Percentiles rank a stretch among this genome's conserved stretches.
phyloP scores from a whole-genome alignment of 2,329 filamentous ascomycete genomes.

The Fusarium ramigenum region DNA sequence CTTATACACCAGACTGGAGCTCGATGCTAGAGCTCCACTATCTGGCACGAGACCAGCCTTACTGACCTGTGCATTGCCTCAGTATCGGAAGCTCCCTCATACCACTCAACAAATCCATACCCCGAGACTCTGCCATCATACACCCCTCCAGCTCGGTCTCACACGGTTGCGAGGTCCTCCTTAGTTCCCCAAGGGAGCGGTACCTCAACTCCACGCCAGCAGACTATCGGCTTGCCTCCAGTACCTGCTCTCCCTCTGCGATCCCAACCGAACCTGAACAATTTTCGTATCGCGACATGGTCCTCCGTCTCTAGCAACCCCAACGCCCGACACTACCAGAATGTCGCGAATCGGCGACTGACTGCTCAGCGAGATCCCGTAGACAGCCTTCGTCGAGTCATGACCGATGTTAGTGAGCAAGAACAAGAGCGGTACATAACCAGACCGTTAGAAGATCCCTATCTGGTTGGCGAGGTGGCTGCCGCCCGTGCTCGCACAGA shows the following conservation, averaged over 20 bases:
- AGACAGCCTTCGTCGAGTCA: conserved; percentile 40
- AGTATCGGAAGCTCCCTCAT: conserved; percentile 73
- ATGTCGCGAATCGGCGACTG: conserved; percentile 70
- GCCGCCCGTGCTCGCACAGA: conserved; percentile 66
- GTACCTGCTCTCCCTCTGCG: conserved; percentile 54
- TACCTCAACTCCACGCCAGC: conserved; percentile 44
- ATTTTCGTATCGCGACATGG: conserved; percentile 69
- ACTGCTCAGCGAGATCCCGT: conserved; percentile 53
- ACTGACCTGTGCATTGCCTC: conserved; percentile 27
- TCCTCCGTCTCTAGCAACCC: conserved; percentile 65
- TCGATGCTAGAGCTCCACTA: conserved; percentile 4
- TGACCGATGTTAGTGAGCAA: conserved; percentile 27
- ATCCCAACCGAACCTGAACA: conserved; percentile 55
- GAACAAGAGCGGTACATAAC: conserved; percentile 35
- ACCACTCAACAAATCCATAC: conserved; percentile 64
- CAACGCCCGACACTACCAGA: conserved; percentile 68
- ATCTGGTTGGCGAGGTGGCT: conserved; percentile 73
- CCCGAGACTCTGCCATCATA: conserved; percentile 62
- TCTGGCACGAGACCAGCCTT: conserved; percentile 28
- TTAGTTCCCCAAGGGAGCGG: conserved; percentile 36
- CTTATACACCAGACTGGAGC: conserved; percentile 10
- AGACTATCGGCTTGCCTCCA: conserved; percentile 60
- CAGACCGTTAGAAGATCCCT: conserved; percentile 71
- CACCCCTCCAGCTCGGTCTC: conserved; percentile 48
- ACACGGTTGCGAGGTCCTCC: conserved; percentile 24